phyloP scores from a whole-genome alignment of 1,284 basidiomycete species.

The Leccinum subrobustum region DNA sequence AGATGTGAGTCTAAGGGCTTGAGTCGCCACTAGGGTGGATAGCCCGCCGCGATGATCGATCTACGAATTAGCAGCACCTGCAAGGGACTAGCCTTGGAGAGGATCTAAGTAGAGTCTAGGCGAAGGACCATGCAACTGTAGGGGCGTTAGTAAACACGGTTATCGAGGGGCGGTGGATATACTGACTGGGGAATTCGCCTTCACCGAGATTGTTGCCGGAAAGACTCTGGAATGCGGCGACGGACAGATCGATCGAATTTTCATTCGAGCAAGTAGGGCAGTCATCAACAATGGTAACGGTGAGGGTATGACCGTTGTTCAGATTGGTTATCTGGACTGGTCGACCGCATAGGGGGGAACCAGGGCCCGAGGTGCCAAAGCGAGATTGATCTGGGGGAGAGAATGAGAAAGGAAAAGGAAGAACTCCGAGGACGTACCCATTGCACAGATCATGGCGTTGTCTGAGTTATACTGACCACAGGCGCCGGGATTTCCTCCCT shows the following conservation, averaged over 20 bases:
- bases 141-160: slow-evolving; percentile 3
- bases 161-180: not conserved
- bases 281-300: slow-evolving; percentile 70
- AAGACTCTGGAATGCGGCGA: slow-evolving; percentile 68
- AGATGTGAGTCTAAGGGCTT: slow-evolving; percentile 18
- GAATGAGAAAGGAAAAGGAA: slow-evolving; percentile 9
- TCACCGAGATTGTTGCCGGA: slow-evolving; percentile 41
- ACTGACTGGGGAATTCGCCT: slow-evolving; percentile 64
- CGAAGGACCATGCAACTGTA: slow-evolving; percentile 49
- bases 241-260: slow-evolving; percentile 80
- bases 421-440: slow-evolving; percentile 42
- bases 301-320: slow-evolving; percentile 54
- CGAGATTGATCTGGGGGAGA: slow-evolving; percentile 40
- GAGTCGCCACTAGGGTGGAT: slow-evolving; percentile 40
- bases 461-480: slow-evolving; percentile 73
- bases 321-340: slow-evolving; percentile 64
- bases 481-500: slow-evolving; percentile 67
- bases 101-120: slow-evolving; percentile 16
- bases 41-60: not conserved
- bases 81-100: slow-evolving; percentile 27
- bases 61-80: slow-evolving; percentile 5
- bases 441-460: slow-evolving; percentile 66
- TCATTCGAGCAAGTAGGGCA: slow-evolving; percentile 78
- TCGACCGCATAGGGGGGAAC: slow-evolving; percentile 64
- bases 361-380: slow-evolving; percentile 49